Evolutionary conservation across 177 flowering plant species (phyloP).

Genomic region (Vitis hybrid): DNA sequence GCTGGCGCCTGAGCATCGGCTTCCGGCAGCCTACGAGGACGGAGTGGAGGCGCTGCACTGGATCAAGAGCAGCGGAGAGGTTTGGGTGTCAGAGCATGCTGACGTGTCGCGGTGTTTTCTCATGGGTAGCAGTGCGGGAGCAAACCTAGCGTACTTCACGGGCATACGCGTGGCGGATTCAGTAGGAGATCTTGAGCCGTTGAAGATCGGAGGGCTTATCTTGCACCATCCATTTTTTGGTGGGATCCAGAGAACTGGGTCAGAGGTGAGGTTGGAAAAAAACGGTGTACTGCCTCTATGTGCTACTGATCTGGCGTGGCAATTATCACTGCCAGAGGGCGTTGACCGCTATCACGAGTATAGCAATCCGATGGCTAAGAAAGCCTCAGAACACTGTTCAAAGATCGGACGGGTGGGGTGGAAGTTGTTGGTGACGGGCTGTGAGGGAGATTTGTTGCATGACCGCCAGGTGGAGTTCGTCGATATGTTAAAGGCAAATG

Average conservation of each 20-base stretch:
- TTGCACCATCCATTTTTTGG: slow-evolving; percentile 25
- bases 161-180: slow-evolving; percentile 14
- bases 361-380: slow-evolving; percentile 15
- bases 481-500: too few species aligned
- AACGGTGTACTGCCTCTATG: slow-evolving; percentile 7
- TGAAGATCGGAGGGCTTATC: slow-evolving; percentile 25
- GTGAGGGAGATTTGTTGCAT: too few species aligned
- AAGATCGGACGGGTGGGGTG: too few species aligned
- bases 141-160: slow-evolving; percentile 29
- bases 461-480: too few species aligned
- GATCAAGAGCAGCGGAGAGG: slow-evolving; percentile 16
- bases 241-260: slow-evolving; percentile 11
- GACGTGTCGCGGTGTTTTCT: slow-evolving; percentile 28
- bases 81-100: slow-evolving; percentile 21
- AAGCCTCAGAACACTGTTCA: too few species aligned
- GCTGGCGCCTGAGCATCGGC: slow-evolving; percentile 39
- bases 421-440: too few species aligned
- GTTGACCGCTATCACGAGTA: slow-evolving; percentile 24
- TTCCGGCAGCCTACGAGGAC: slow-evolving; percentile 45
- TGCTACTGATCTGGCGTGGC: slow-evolving; percentile 18
- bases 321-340: slow-evolving; percentile 13
- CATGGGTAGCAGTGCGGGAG: slow-evolving; percentile 37
- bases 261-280: slow-evolving; percentile 6
- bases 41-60: slow-evolving; percentile 26
- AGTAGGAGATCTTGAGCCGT: slow-evolving; percentile 19